phyloP scores from a whole-genome alignment of 2,329 filamentous ascomycete species.

The Magnaporthiopsis incrustans region DNA sequence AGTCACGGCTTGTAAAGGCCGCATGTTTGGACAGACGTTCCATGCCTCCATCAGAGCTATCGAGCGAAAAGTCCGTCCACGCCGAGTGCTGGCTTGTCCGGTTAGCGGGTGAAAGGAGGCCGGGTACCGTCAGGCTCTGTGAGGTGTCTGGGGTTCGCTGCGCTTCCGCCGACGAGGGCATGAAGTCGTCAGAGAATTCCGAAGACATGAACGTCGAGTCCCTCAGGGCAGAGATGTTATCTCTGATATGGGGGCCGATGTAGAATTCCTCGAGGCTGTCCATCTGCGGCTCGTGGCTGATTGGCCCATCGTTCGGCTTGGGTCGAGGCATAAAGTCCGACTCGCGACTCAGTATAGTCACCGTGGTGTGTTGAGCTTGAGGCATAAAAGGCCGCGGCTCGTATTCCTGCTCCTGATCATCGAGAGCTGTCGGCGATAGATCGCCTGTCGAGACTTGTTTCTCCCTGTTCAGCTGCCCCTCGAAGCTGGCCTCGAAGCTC shows the following conservation, averaged over 20 bases:
- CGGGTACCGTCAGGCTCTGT: slow-evolving; percentile 39
- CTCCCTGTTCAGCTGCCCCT: slow-evolving; percentile 9
- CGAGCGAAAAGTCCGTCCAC: slow-evolving; percentile 55
- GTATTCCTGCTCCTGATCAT: slow-evolving; percentile 19
- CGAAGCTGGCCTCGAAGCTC: slow-evolving; percentile 9
- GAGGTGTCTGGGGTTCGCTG: slow-evolving; percentile 29
- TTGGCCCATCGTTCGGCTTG: background rate
- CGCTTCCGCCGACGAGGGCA: slow-evolving; percentile 17
- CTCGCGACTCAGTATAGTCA: slow-evolving; percentile 41
- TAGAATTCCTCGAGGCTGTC: slow-evolving; percentile 25
- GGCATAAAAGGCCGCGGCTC: slow-evolving; percentile 31
- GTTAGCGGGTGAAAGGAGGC: slow-evolving; percentile 33
- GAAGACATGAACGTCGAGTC: slow-evolving; percentile 24
- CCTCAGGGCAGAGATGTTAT: slow-evolving; percentile 25
- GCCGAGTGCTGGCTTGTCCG: slow-evolving; percentile 46
- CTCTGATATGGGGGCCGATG: slow-evolving; percentile 20
- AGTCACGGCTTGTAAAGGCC: slow-evolving; percentile 6
- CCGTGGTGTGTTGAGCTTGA: slow-evolving; percentile 35
- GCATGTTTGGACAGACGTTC: slow-evolving; percentile 10
- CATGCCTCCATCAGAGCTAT: slow-evolving; percentile 37
- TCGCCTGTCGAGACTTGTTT: background rate
- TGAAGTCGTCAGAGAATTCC: slow-evolving; percentile 22
- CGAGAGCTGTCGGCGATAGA: slow-evolving; percentile 2
- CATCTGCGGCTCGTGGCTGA: slow-evolving; percentile 12
- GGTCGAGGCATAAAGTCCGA: slow-evolving; percentile 25